Conservation (phyloP, 768 basidiomycete species). For the Pisolithus tinctorius region DNA sequence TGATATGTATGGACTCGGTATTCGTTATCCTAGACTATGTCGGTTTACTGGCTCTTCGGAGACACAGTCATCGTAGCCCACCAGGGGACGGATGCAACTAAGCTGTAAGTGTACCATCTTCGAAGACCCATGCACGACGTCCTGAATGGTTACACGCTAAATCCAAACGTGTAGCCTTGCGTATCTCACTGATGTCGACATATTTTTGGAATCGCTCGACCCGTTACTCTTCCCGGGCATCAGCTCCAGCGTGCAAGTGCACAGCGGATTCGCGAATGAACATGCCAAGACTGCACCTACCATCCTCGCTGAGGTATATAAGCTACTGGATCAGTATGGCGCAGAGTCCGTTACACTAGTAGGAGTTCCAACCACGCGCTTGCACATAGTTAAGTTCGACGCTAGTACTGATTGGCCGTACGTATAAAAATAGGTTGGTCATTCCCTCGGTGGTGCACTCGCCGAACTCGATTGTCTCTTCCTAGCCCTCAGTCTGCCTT, state of each 20-base stretch:
- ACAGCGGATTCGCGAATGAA: conserved; percentile 46
- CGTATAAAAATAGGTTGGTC: conserved; percentile 29
- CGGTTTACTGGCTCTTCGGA: conserved; percentile 46
- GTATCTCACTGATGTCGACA: conserved; percentile 42
- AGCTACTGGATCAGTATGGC: conserved; percentile 31
- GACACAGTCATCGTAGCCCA: conserved; percentile 54
- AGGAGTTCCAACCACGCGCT: conserved; percentile 1
- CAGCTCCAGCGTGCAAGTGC: conserved; percentile 36
- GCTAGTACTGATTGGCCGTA: not conserved
- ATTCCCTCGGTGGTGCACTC: conserved; percentile 48
- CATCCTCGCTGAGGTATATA: conserved; percentile 39
- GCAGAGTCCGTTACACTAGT: conserved; percentile 38
- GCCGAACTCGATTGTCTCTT: conserved; percentile 46
- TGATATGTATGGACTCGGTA: not conserved
- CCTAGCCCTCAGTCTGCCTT: conserved; percentile 41
- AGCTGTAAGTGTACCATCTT: conserved; percentile 34
- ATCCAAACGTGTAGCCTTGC: conserved; percentile 32
- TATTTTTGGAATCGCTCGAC: conserved; percentile 34
- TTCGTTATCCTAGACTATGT: conserved; percentile 37
- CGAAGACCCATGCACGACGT: too few species aligned
- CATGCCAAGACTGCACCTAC: conserved; percentile 41
- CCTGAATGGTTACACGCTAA: not conserved
- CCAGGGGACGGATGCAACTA: conserved; percentile 52
- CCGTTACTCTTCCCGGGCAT: conserved; percentile 51
- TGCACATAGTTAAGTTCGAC: too few species aligned